phyloP scores from a whole-genome alignment of 805 yeast genomes.

The Cyberlindnera bimundalis region DNA sequence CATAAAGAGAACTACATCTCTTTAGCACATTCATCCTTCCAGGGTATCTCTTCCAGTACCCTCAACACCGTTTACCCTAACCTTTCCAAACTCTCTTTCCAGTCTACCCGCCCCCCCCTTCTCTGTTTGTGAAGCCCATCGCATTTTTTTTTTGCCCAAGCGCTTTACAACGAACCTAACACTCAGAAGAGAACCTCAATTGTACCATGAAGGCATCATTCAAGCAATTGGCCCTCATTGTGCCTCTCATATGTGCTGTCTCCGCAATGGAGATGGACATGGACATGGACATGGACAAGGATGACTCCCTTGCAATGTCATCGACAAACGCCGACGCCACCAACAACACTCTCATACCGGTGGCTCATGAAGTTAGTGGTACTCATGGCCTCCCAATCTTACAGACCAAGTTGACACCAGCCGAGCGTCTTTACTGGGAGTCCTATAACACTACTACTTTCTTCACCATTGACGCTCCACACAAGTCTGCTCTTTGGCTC shows the following conservation, averaged over 20 bases:
- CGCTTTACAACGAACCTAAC: neutral
- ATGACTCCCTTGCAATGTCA: conserved; percentile 4
- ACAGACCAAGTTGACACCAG: conserved; percentile 59
- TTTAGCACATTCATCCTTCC: too few relatives aligned
- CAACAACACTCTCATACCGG: conserved; percentile 31
- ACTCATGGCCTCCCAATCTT: conserved; percentile 76
- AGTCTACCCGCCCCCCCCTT: too few relatives aligned
- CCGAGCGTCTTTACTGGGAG: conserved; percentile 76
- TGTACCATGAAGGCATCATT: conserved; percentile 4
- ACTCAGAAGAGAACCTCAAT: too few relatives aligned
- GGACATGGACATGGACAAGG: conserved; percentile 29
- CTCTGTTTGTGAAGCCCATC: too few relatives aligned
- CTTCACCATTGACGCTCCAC: conserved; percentile 51
- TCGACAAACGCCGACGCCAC: conserved; percentile 7
- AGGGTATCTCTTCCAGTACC: too few relatives aligned
- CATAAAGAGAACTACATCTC: too few relatives aligned
- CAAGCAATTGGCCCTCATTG: conserved; percentile 1
- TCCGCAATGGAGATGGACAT: conserved; percentile 13
- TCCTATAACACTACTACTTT: conserved; percentile 73
- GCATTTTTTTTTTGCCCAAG: neutral
- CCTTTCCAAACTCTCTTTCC: neutral
- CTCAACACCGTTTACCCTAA: neutral
- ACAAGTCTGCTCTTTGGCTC: conserved; percentile 46
- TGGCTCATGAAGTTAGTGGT: conserved; percentile 45
- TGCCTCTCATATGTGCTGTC: conserved; percentile 7